Evolutionary conservation across 768 basidiomycete species (phyloP), one percentile per base, ranked within the genome.

Genomic region (Termitomyces sp.): DNA sequence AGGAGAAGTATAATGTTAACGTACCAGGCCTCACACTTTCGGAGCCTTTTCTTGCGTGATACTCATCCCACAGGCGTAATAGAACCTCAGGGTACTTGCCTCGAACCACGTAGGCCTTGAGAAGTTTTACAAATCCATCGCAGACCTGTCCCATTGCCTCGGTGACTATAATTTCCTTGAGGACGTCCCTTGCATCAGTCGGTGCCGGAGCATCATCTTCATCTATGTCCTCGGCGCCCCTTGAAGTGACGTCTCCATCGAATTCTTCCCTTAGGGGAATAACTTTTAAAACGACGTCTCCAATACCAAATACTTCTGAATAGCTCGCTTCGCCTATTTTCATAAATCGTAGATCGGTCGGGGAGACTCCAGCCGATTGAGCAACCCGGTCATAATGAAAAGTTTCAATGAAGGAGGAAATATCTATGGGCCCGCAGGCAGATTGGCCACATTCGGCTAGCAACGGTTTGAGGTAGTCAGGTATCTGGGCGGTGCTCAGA

Each of bases 301-400:
- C 88, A 48, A 94, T 87, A 7, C 89, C 89, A 68, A 92, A 99
- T 27, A 99, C 97, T 66, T 99, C 97, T 0, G 93, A 96, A 69
- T 89, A 99, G 46, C 90, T 92, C 7, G 97, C 97, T 72, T 99
- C 97, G 39, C 96, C 96, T 43, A 98, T 86, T 70, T 99, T 99
- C 60, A 72, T 76, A 70, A 94, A 93, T 6, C 53, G 68, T 22
- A 69, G 56, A 32, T 56, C 71, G 60, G 35, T 45, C 10, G 33
- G 49, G 1, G 56, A 41, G 15, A 50, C 55, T 12, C 60, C 56
- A 20, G 65, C 61, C n/a, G 64, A 60, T 60, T 70, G 61, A 56
- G 89, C 78, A 51, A 89, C 75, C 2, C 84, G 80, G 62, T 91
- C 90, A 58, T 79, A 82, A 10, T 88, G 89, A 63, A 93, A 93